phyloP scores from a whole-genome alignment of 331 rosid genomes.

The Ulmus americana region DNA sequence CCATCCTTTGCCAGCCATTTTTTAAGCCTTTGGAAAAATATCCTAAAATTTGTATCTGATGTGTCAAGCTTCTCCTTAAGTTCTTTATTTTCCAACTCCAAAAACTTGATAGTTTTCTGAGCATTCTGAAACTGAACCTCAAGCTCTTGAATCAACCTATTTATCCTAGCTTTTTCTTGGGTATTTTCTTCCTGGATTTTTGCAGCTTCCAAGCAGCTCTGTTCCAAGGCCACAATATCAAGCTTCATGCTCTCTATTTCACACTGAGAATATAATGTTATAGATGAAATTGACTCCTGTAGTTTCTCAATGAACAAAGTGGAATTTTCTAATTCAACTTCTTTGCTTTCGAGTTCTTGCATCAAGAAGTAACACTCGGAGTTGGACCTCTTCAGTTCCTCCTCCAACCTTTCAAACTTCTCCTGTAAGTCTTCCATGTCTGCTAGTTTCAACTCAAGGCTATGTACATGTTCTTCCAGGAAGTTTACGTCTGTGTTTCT shows the following conservation, averaged over 20 bases:
- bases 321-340: slow-evolving; percentile 51
- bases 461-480: slow-evolving; percentile 41
- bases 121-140: slow-evolving; percentile 44
- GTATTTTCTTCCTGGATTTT: slow-evolving; percentile 57
- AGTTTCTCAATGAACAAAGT: slow-evolving; percentile 49
- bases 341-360: slow-evolving; percentile 51
- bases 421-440: slow-evolving; percentile 44
- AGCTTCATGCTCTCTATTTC: slow-evolving; percentile 87
- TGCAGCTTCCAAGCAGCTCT: slow-evolving; percentile 51
- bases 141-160: slow-evolving; percentile 43
- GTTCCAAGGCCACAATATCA: slow-evolving; percentile 69
- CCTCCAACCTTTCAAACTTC: slow-evolving; percentile 48
- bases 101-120: slow-evolving; percentile 28
- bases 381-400: slow-evolving; percentile 44
- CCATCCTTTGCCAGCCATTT: slow-evolving; percentile 46
- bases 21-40: slow-evolving; percentile 52
- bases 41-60: slow-evolving; percentile 33
- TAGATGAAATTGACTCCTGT: slow-evolving; percentile 59
- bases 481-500: slow-evolving; percentile 52
- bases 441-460: slow-evolving; percentile 53
- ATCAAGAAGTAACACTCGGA: slow-evolving; percentile 49
- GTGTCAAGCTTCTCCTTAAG: slow-evolving; percentile 45
- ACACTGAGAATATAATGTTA: slow-evolving; percentile 73
- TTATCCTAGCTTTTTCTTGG: slow-evolving; percentile 48
- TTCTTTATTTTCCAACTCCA: slow-evolving; percentile 51